Base-by-base conservation (phyloP, 2,329 filamentous ascomycete species). In the Aspergillus flavus region DNA sequence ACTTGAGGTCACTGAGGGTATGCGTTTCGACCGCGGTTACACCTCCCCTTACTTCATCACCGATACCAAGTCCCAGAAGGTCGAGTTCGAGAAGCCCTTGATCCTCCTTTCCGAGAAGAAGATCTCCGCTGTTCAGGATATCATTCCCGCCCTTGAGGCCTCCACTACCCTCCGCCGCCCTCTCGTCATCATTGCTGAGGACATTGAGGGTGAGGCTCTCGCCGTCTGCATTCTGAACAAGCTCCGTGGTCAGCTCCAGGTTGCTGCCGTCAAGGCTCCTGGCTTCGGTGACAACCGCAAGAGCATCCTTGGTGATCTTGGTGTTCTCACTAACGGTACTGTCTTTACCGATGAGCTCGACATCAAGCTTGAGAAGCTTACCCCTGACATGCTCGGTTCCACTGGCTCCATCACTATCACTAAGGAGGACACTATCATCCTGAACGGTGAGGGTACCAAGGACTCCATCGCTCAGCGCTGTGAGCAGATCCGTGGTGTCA, bases 21-120 rank as follows among this genome's bases (percentile, higher is more conserved):
- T 99, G 95, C 93, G 95, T 82, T 99, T 99, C 84, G 95, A 99
- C 88, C 94, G 95, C 77, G 95, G 95, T 68, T 99, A 91, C 82
- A 94, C 97, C 78, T 99, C 95, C 30, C 94, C 95, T 73, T 99
- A 99, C 90, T 99, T 99, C 87, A 99, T 99, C 86, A 99, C 95
- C 85, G 95, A 99, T 77, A 85, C 93, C 87, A 99, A 99, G 90
- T 82, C 94, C 64, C 93, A 96, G 81, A 99, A 99, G 89, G 94
- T 98, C 63, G 95, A 99, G 85, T 99, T 99, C 72, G 95, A 99
- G 89, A 98, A 99, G 88, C 95, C 95, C 69, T 84, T 99, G 78
- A 95, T 99, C 80, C 91, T 99, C 57, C 92, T 99, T 61, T 98
- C 95, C 10, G 95, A 99, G 89, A 98, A 97, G 92, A 99, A 99